Conservation (phyloP, 2,329 filamentous ascomycete genomes). For the Colletotrichum destructivum region DNA sequence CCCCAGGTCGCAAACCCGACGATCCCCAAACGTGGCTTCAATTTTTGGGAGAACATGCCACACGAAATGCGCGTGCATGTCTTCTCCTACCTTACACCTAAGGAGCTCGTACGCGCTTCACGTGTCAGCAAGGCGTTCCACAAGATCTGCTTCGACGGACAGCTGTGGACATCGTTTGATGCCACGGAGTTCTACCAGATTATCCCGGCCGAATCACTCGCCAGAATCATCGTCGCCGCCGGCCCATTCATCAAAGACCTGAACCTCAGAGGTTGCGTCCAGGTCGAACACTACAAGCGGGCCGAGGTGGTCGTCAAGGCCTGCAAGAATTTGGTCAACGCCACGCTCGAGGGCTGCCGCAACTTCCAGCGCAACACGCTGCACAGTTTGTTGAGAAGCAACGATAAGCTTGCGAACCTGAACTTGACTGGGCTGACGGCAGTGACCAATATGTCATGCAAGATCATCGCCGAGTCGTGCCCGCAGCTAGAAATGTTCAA, state of each 20-base stretch:
- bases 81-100: slow-evolving; percentile 82
- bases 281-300: slow-evolving; percentile 86
- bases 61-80: slow-evolving; percentile 86
- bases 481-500: slow-evolving; percentile 87
- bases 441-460: slow-evolving; percentile 88
- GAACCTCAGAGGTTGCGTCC: slow-evolving; percentile 92
- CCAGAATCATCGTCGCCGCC: slow-evolving; percentile 86
- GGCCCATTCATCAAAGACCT: slow-evolving; percentile 93
- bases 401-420: slow-evolving; percentile 83
- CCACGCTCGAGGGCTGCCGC: slow-evolving; percentile 90
- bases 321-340: slow-evolving; percentile 89
- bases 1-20: slow-evolving; percentile 37
- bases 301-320: slow-evolving; percentile 84
- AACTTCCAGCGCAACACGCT: slow-evolving; percentile 86
- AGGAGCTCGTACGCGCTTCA: slow-evolving; percentile 85
- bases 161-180: slow-evolving; percentile 91
- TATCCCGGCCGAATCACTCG: slow-evolving; percentile 86
- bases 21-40: slow-evolving; percentile 54
- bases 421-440: slow-evolving; percentile 87
- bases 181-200: slow-evolving; percentile 88
- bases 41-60: slow-evolving; percentile 87
- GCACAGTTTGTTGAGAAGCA: slow-evolving; percentile 81
- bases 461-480: slow-evolving; percentile 86
- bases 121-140: slow-evolving; percentile 85
- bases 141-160: slow-evolving; percentile 91